Percentiles rank a stretch among this genome's conserved stretches.
Conservation (phyloP, 495 filamentous ascomycete species). For the Aspergillus ellipticus region DNA sequence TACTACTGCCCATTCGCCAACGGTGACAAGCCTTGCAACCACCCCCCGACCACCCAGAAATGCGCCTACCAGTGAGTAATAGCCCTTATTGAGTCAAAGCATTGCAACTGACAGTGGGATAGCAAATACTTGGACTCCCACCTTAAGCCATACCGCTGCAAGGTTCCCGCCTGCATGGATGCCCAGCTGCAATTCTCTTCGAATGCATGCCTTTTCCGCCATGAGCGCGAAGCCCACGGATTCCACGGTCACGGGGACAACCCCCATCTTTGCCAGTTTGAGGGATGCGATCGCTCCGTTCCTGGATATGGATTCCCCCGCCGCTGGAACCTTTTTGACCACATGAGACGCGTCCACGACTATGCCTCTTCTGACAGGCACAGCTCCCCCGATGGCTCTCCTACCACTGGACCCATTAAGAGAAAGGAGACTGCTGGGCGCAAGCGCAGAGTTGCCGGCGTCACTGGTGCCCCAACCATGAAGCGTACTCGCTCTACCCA, state of each 20-base stretch:
- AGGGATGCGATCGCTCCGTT: conserved; percentile 76
- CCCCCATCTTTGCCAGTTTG: conserved; percentile 78
- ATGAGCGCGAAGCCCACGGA: conserved; percentile 90
- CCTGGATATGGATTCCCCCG: conserved; percentile 84
- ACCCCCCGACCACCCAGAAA: conserved; percentile 86
- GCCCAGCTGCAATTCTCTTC: conserved; percentile 74
- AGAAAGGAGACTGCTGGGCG: conserved; percentile 42
- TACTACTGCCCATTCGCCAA: conserved; percentile 85
- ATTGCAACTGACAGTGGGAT: conserved; percentile 25
- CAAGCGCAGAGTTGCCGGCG: conserved; percentile 39
- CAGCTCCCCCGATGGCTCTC: conserved; percentile 43
- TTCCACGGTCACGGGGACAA: conserved; percentile 92
- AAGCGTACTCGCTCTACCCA: conserved; percentile 45
- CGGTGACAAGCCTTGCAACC: conserved; percentile 68
- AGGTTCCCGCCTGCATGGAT: conserved; percentile 70
- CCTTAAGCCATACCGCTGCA: conserved; percentile 90
- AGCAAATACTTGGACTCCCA: conserved; percentile 96
- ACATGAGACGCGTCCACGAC: conserved; percentile 91
- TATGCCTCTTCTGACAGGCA: conserved; percentile 53
- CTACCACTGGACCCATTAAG: conserved; percentile 26
- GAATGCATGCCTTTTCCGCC: conserved; percentile 89
- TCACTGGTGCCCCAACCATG: conserved; percentile 39
- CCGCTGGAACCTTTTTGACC: conserved; percentile 89
- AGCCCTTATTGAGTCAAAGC: background rate
- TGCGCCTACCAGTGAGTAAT: conserved; percentile 90